Base-by-base conservation (phyloP, 1,284 basidiomycete genomes). In the Thecaphora thlaspeos region DNA sequence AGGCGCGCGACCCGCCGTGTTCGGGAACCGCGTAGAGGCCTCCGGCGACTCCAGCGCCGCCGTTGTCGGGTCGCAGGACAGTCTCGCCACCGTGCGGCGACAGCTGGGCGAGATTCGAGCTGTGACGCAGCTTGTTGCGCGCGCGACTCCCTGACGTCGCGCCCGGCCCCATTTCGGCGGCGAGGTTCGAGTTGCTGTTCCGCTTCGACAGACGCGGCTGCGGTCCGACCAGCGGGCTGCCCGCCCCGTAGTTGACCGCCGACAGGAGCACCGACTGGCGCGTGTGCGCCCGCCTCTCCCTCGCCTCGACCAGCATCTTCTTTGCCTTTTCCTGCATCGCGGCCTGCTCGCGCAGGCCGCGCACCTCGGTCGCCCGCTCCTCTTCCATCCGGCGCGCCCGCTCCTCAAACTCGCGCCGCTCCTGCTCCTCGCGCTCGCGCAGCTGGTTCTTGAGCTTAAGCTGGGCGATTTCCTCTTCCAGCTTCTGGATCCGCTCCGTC, bases 161-260 rank as follows among this genome's bases (percentile, higher is more conserved):
- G 26, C 26, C 26, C 26, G 26, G 26, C 5, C 26, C 21, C 23
- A 41, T 32, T 21, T 52, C 50, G 22, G 34, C 23, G 1, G 44
- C 32, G 15, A 54, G 40, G 12, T 48, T 44, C n/a, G 60, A 51
- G 41, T 54, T 57, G 28, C 51, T 46, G 10, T 36, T 36, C 45
- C n/a, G 45, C 38, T 54, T 51, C 10, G 46, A 5, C 26, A 28
- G 26, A 28, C 26, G 26, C 5, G 26, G 26, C 26, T 28, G 26
- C 5, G 26, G 26, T 5, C 17, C 36, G 14, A 58, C 41, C 39
- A 64, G 38, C 12, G 57, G 54, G 36, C 54, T 65, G 12, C 62
- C 62, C 11, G 62, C 62, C 3, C 62, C 62, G 24, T 60, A 65
- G 41, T 65, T 65, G 11, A 57, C 51, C 51, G 56, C 53, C 15